Evolutionary conservation across 768 basidiomycete genomes (phyloP).

Genomic region (Tylopilus sp.): DNA sequence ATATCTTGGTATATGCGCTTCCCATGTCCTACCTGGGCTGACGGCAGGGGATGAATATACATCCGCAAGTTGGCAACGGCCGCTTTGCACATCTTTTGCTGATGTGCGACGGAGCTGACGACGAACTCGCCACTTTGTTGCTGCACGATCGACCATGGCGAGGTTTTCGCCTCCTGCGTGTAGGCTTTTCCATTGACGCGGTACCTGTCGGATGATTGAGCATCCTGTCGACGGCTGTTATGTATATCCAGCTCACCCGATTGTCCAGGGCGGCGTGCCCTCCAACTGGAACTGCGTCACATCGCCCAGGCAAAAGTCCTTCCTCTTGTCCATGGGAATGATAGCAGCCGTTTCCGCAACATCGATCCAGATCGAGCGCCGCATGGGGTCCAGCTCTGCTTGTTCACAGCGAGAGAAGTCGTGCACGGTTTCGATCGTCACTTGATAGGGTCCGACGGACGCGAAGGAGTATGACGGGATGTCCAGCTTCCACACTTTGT

Average conservation of each 20-base stretch:
- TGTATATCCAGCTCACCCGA: constrained; percentile 52
- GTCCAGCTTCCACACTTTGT: constrained; percentile 65
- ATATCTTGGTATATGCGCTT: constrained; percentile 80
- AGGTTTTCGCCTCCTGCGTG: constrained; percentile 69
- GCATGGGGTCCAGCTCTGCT: constrained; percentile 56
- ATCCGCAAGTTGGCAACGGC: constrained; percentile 72
- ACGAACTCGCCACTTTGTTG: constrained; percentile 80
- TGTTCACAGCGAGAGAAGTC: constrained; percentile 86
- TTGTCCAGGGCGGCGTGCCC: constrained; percentile 90
- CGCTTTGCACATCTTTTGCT: constrained; percentile 89
- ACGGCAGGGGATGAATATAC: constrained; percentile 77
- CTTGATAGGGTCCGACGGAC: constrained; percentile 76
- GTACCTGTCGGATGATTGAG: constrained; percentile 49
- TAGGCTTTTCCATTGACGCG: constrained; percentile 72
- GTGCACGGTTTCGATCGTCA: constrained; percentile 71
- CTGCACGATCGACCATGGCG: constrained; percentile 83
- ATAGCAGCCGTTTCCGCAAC: constrained; percentile 97
- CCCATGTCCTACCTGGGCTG: constrained; percentile 86
- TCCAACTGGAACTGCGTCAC: constrained; percentile 88
- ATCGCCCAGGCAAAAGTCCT: constrained; percentile 89
- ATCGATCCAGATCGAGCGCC: constrained; percentile 74
- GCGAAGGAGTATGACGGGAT: constrained; percentile 69
- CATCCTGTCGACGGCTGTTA: neutral
- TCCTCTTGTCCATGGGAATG: constrained; percentile 72
- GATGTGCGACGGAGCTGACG: constrained; percentile 87